Conservation (phyloP, 2,329 filamentous ascomycete species). For the Ceratocystis papillata region DNA sequence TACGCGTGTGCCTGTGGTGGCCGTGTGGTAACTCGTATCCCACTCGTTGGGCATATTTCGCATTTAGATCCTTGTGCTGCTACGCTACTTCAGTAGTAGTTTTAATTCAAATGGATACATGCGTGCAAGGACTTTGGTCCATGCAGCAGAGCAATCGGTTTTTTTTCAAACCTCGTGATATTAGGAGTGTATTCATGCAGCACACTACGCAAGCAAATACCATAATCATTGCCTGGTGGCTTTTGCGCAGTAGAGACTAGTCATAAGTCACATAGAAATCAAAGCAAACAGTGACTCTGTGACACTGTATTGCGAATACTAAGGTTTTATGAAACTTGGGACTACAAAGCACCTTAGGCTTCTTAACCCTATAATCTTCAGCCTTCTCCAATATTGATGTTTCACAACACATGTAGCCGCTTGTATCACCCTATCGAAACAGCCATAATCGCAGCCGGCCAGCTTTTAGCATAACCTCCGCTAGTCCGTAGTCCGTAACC, state of each 20-base stretch:
- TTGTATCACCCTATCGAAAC: constrained; percentile 4
- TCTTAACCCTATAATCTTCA: not conserved
- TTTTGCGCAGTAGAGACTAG: not conserved
- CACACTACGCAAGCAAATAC: not conserved
- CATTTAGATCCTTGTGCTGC: no score
- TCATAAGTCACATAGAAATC: not conserved
- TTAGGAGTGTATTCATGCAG: not conserved
- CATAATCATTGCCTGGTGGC: not conserved
- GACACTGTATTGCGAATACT: not conserved
- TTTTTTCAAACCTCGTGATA: not conserved
- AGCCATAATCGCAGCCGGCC: not conserved
- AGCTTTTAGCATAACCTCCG: not conserved
- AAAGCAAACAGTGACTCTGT: not conserved
- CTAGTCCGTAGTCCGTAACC: not conserved
- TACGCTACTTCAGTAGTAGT: no score
- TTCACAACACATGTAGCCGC: not conserved
- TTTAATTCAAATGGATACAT: not conserved
- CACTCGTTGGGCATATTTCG: constrained; percentile 7
- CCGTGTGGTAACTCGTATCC: not conserved
- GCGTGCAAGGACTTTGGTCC: constrained; percentile 21
- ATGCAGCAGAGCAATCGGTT: not conserved
- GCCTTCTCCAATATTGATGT: not conserved
- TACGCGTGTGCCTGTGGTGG: not conserved
- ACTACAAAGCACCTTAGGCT: not conserved
- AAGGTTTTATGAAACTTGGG: not conserved